Percentiles rank a stretch among this genome's conserved stretches.
These are phyloP conservation scores for Tolypocladium ophioglossoides DNA, from an alignment of 2,329 filamentous ascomycete species.

Conservation along the genomic window DNA sequence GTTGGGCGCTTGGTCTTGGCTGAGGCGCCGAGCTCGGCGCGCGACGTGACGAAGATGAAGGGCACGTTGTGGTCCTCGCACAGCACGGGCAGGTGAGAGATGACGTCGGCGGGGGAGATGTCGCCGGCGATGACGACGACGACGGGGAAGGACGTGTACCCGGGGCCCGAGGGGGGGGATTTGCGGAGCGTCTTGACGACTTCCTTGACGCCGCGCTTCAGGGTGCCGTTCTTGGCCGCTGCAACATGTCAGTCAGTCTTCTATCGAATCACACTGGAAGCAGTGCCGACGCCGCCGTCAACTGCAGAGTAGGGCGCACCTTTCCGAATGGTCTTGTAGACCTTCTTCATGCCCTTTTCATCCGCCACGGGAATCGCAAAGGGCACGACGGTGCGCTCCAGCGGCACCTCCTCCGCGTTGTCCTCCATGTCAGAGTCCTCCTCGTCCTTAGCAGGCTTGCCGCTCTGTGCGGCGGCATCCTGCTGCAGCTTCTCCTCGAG, in stretches of 20 bases:
- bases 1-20: conserved; percentile 94
- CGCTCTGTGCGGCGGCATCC: conserved; percentile 33
- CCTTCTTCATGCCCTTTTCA: conserved; percentile 61
- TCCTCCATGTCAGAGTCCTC: conserved; percentile 35
- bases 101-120: conserved; percentile 97
- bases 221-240: conserved; percentile 92
- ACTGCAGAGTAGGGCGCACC: conserved; percentile 27
- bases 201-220: conserved; percentile 98
- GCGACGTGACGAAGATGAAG: conserved; percentile 88
- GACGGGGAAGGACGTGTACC: conserved; percentile 52
- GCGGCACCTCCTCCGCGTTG: conserved; percentile 27
- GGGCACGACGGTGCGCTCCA: conserved; percentile 58
- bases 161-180: conserved; percentile 60
- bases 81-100: conserved; percentile 92
- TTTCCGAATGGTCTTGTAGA: conserved; percentile 45
- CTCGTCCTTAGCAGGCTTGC: conserved; percentile 27
- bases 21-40: conserved; percentile 87
- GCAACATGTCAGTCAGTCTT: conserved; percentile 6
- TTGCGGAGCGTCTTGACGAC: conserved; percentile 98
- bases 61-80: conserved; percentile 98
- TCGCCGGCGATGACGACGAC: conserved; percentile 92
- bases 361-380: conserved; percentile 75
- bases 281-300: not conserved
- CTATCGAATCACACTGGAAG: not conserved
- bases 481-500: conserved; percentile 56